These are phyloP conservation scores for Cymbidium sinense DNA, from an alignment of 106 monocot species.

Conservation along the genomic window DNA sequence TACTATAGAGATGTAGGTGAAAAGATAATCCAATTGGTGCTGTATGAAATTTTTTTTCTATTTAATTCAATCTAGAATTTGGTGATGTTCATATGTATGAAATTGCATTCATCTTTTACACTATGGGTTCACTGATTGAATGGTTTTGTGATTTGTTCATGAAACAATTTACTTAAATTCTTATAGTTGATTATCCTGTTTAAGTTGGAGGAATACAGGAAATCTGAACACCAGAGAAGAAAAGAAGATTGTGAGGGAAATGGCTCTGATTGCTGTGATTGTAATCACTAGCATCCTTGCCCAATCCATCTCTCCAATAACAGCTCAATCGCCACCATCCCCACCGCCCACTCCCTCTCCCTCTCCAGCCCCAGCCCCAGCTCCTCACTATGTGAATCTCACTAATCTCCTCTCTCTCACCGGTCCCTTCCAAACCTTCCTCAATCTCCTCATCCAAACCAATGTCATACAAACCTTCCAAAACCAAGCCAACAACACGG, in stretches of 20 bases:
- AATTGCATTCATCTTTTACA: too few relatives aligned
- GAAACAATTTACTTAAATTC: too few relatives aligned
- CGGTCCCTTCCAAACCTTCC: conserved; percentile 82
- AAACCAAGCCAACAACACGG: conserved; percentile 74
- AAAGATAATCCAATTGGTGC: too few relatives aligned
- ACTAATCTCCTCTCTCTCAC: conserved; percentile 57
- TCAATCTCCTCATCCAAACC: conserved; percentile 62
- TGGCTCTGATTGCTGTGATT: conserved; percentile 20
- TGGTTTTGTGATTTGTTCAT: too few relatives aligned
- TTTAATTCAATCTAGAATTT: too few relatives aligned
- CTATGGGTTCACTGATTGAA: neutral
- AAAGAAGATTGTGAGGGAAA: conserved; percentile 2
- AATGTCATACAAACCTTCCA: conserved; percentile 74
- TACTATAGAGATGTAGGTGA: too few relatives aligned
- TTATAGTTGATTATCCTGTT: neutral
- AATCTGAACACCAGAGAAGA: neutral
- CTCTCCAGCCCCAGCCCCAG: conserved; percentile 66
- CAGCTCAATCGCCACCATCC: conserved; percentile 24
- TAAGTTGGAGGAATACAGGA: neutral
- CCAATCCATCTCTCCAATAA: conserved; percentile 14
- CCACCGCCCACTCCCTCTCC: conserved; percentile 13
- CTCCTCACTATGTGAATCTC: conserved; percentile 51
- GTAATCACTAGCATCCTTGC: conserved; percentile 25
- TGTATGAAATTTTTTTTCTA: too few relatives aligned
- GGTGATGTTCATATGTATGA: too few relatives aligned